Evolutionary conservation across 257 asterid genomes (phyloP), one percentile per base, ranked within the genome.

Genomic region (Orobanche coerulescens): DNA sequence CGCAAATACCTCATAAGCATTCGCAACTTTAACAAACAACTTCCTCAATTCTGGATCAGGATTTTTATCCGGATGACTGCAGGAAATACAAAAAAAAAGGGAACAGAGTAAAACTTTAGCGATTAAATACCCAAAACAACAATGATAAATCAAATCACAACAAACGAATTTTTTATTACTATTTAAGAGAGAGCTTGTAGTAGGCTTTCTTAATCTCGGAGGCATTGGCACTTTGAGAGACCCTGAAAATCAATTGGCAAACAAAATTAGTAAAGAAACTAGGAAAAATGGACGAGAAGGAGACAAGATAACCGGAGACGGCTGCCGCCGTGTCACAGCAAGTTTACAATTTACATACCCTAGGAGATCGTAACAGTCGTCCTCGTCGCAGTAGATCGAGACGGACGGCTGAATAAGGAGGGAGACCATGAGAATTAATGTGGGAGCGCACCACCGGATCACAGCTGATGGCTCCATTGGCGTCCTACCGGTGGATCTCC

Each of bases 341-440:
- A 24, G 58, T 54, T n/a, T n/a, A n/a, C n/a, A n/a, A n/a, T 46
- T 37, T 28, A 10, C 61, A 47, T 71, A 89, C 97, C 96, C 97
- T 39, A 92, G 75, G 65, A 92, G 87, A 86, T 88, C 95, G 78
- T 93, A 93, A 69, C 95, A 93, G 69, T 89, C 95, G 33, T 93
- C 95, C 72, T 93, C 96, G 40, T 89, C 96, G 60, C 97, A 93
- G 82, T 86, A 93, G 70, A 93, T 93, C 79, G 97, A 84, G 68
- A 63, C 9, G 22, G 86, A 78, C 13, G 95, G 90, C 30, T 73
- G 88, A 77, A 93, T 76, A 67, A 89, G 79, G 64, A 83, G 73
- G 43, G 64, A 71, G 54, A 81, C 34, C 64, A 65, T 67, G 62
- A 93, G 49, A 24, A 73, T 13, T 14, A 75, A 13, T 18, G 81